These are phyloP conservation scores for Paramyrothecium roridum DNA, from an alignment of 2,329 filamentous ascomycete genomes.

Conservation along the genomic window DNA sequence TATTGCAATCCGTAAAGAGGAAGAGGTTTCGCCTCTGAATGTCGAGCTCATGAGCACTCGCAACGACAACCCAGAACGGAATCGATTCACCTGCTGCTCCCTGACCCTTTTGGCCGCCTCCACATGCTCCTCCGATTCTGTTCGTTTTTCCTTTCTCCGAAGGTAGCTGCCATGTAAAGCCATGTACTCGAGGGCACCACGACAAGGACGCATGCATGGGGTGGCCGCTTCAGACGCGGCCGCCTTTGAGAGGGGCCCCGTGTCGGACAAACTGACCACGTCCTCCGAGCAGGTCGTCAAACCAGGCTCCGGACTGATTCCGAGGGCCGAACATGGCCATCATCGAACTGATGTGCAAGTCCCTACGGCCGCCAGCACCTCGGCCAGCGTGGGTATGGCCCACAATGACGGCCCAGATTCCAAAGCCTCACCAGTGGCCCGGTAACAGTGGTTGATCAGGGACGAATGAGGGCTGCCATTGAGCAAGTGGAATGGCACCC, in stretches of 20 bases:
- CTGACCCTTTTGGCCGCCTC: background rate
- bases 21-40: no score
- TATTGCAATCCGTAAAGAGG: no score
- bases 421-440: background rate
- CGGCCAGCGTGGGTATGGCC: background rate
- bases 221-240: slow-evolving; percentile 20
- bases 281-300: background rate
- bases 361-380: no score
- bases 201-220: slow-evolving; percentile 11
- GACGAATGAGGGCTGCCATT: no score
- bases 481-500: background rate
- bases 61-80: background rate
- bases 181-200: background rate
- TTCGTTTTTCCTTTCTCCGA: background rate
- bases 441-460: background rate
- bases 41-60: background rate
- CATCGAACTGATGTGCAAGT: background rate
- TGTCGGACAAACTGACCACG: slow-evolving; percentile 7
- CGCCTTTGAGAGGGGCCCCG: slow-evolving; percentile 10
- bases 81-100: background rate
- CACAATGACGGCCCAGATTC: background rate
- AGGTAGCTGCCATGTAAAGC: background rate
- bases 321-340: background rate
- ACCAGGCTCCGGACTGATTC: background rate
- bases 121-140: background rate